Conservation (phyloP, 306 rosid genomes). For the Cicer chorassanicum region DNA sequence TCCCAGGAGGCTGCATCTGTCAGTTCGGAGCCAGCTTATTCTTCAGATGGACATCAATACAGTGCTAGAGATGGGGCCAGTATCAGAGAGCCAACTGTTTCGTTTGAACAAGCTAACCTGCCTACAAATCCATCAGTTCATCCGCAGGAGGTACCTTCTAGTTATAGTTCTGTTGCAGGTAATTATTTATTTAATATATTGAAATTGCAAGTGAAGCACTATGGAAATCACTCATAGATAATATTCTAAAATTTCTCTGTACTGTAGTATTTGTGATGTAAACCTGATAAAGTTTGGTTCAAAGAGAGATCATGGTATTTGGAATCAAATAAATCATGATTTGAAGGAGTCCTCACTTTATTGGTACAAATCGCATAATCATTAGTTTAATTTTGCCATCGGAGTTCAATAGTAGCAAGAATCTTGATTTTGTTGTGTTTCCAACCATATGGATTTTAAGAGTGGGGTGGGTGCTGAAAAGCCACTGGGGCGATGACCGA, state of each 20-base stretch:
- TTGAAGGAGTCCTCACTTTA: constrained; percentile 3
- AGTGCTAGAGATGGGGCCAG: constrained; percentile 58
- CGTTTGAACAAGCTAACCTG: constrained; percentile 65
- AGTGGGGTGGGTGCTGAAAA: background rate
- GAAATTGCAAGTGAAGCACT: constrained; percentile 68
- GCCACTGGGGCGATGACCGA: background rate
- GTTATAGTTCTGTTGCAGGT: constrained; percentile 99
- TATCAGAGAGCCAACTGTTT: constrained; percentile 61
- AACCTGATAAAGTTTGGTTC: constrained; percentile 42
- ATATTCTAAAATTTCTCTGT: constrained; percentile 42
- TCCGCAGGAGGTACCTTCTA: constrained; percentile 99
- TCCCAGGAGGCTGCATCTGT: constrained; percentile 61
- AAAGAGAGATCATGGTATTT: constrained; percentile 29
- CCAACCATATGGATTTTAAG: constrained; percentile 1
- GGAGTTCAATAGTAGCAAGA: background rate
- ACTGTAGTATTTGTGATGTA: constrained; percentile 36
- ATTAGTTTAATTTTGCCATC: constrained; percentile 11
- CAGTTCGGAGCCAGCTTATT: constrained; percentile 61
- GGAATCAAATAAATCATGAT: background rate
- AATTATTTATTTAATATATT: constrained; percentile 65
- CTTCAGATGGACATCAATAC: constrained; percentile 65
- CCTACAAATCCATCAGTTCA: constrained; percentile 75
- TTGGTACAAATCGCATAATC: background rate
- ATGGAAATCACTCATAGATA: constrained; percentile 51
- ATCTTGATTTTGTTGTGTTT: constrained; percentile 23